Evolutionary conservation across 768 basidiomycete species (phyloP).

Genomic region (Wakefieldia striispora): DNA sequence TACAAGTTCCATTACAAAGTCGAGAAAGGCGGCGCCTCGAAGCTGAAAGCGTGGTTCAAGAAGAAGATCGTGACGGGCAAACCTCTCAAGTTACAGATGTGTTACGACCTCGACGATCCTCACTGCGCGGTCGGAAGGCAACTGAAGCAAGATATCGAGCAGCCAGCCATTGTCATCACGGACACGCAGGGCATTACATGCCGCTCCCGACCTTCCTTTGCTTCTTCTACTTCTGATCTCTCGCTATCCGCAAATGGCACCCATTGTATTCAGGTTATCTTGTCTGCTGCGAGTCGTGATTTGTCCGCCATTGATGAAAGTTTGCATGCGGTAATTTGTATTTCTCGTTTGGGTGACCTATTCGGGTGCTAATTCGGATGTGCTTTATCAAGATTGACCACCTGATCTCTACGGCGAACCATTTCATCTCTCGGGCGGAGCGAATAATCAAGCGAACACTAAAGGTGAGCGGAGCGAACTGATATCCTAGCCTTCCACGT

Average conservation of each 20-base stretch:
- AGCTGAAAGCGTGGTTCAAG: constrained; percentile 63
- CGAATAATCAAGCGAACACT: constrained; percentile 54
- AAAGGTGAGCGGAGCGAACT: constrained; percentile 39
- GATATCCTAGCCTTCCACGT: neutral
- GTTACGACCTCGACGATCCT: constrained; percentile 40
- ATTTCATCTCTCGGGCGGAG: constrained; percentile 57
- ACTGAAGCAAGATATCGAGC: constrained; percentile 27
- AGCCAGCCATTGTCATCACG: constrained; percentile 21
- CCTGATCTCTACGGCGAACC: constrained; percentile 51
- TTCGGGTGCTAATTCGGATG: constrained; percentile 7
- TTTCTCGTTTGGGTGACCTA: constrained; percentile 7
- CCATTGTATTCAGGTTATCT: constrained; percentile 44
- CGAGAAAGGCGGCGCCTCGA: constrained; percentile 41
- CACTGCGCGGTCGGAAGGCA: constrained; percentile 39
- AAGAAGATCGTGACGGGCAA: constrained; percentile 49
- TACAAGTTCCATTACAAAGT: constrained; percentile 36
- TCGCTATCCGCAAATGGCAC: constrained; percentile 37
- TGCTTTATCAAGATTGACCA: constrained; percentile 47
- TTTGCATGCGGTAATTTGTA: constrained; percentile 50
- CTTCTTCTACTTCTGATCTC: constrained; percentile 6
- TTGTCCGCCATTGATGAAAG: constrained; percentile 53
- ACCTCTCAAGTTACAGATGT: constrained; percentile 37
- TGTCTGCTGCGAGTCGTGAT: constrained; percentile 56
- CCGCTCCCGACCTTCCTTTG: constrained; percentile 9
- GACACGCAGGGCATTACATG: constrained; percentile 22